Evolutionary conservation across 2,329 filamentous ascomycete genomes (phyloP), one percentile per base, ranked within the genome.

Genomic region (Penicillium sp.): DNA sequence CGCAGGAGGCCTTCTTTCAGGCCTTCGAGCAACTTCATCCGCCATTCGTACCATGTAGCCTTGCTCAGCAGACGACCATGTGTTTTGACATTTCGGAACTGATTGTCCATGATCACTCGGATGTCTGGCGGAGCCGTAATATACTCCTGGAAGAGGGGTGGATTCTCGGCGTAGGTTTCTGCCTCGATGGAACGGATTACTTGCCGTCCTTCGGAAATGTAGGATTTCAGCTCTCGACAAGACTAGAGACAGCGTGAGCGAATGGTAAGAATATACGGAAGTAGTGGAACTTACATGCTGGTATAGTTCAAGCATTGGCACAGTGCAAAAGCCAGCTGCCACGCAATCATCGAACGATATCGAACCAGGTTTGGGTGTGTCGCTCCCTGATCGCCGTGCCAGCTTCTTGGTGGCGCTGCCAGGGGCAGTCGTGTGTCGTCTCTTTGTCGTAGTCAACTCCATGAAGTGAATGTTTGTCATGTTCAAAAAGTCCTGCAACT

Each of bases 391-490:
- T n/a, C 53, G 56, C 27, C 66, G 57, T 38, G 49, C 52, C 31
- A 57, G 16, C 31, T 59, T 58, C 56, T 66, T 74, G 35, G 61
- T 67, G 36, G 60, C 65, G 52, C 60, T 72, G 36, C 78, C 74
- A 16, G 84, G 84, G 2, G 81, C 86, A 38, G 86, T 83, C 0
- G 92, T 97, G 61, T 95, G 87, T 47, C 93, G 81, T 58, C 92
- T 80, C 68, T 97, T 97, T 1, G 91, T 96, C 0, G 92, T 95
- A n/a, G 87, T 95, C 41, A 99, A 77, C 66, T 99, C 93, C 88
- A 99, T 96, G 73, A 99, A 99, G 46, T 91, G 88, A 62, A 99
- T 95, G 51, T 89, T 95, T 2, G 92, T 96, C 83, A 95, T 84
- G 55, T 95, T 89, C 37, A 99, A 75, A 71, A 99, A 99, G 45